Evolutionary conservation across 306 rosid species (phyloP), one percentile per base, ranked within the genome.

Genomic region (Ormosia emarginata): DNA sequence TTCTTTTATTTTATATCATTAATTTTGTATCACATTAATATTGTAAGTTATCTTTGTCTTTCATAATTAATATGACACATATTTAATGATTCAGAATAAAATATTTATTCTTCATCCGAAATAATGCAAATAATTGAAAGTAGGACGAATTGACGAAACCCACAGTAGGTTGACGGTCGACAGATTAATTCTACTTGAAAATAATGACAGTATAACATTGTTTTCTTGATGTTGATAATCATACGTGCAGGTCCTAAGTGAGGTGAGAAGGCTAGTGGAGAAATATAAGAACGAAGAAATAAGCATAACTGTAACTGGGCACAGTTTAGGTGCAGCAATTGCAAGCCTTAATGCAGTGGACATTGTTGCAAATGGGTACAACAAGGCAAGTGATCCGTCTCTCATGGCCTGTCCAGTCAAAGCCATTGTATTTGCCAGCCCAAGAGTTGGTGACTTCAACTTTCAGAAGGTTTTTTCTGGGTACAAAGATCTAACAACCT

Each of bases 321-420:
- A 93, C 72, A 95, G 99, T 77, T 83, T 95, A 75, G 99, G 99
- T 2, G 97, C 96, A 7, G 95, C 98, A 71, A 7, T 92, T 17
- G 94, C 98, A 40, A 93, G 98, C 3, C 86, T 93, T 0, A 95
- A 83, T 13, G 97, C 97, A 15, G 47, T 85, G 0, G 99, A 95
- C 86, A 95, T 95, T 57, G 96, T 87, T 4, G 64, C 88, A 59
- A 95, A 92, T 53, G 83, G 88, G 0, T 79, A 82, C 43, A 92
- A 95, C 87, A 81, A 58, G 32, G 85, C 90, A 24, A 82, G 11
- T 59, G 72, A 63, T 18, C 74, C 75, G 24, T 79, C 86, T 24
- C 39, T 43, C 12, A 82, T 78, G 30, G 24, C 84, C 5, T 85
- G 80, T 70, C 93, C 90, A 0, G 99, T 95, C 3, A 90, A 97